Evolutionary conservation across 352 stramenopile genomes (phyloP).

Genomic region (Globisporangium cylindrosporum): DNA sequence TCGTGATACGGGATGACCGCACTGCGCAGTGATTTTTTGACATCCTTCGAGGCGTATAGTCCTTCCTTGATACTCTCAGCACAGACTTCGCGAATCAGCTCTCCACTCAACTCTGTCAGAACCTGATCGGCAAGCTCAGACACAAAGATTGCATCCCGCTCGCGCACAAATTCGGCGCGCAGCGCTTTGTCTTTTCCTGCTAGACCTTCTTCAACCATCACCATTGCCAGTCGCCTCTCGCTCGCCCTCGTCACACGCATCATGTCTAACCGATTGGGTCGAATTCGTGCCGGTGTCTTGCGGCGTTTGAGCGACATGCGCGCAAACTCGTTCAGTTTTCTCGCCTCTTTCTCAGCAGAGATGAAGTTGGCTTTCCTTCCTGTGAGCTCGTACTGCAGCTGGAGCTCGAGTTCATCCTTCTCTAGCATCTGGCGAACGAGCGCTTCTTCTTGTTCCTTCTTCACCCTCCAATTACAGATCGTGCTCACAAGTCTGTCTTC

Average conservation of each 20-base stretch:
- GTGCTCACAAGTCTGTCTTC: slow-evolving; percentile 40
- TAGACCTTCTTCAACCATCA: slow-evolving; percentile 42
- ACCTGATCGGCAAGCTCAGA: slow-evolving; percentile 24
- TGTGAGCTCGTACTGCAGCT: slow-evolving; percentile 52
- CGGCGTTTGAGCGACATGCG: slow-evolving; percentile 33
- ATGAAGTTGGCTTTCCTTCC: slow-evolving; percentile 20
- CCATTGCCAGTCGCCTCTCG: slow-evolving; percentile 70
- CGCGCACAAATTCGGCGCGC: slow-evolving; percentile 24
- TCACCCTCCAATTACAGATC: slow-evolving; percentile 37
- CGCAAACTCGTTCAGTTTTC: slow-evolving; percentile 25
- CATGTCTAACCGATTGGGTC: slow-evolving; percentile 38
- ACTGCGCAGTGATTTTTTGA: slow-evolving; percentile 10
- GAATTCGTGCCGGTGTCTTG: slow-evolving; percentile 6
- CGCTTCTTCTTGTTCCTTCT: slow-evolving; percentile 39
- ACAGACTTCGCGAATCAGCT: slow-evolving; percentile 27
- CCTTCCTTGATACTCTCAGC: slow-evolving; percentile 24
- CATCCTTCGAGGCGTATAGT: slow-evolving; percentile 1
- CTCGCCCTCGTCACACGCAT: slow-evolving; percentile 46
- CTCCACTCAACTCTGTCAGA: slow-evolving; percentile 22
- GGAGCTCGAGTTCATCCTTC: slow-evolving; percentile 35
- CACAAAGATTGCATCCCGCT: slow-evolving; percentile 29
- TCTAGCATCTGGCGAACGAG: slow-evolving; percentile 29
- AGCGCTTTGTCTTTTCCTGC: slow-evolving; percentile 31
- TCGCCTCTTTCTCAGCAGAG: slow-evolving; percentile 33
- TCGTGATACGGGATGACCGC: slow-evolving; percentile 10